Evolutionary conservation across 371 early-diverging fungal species (phyloP), one percentile per base, ranked within the genome.

Genomic region (Haplosporangium sp.): DNA sequence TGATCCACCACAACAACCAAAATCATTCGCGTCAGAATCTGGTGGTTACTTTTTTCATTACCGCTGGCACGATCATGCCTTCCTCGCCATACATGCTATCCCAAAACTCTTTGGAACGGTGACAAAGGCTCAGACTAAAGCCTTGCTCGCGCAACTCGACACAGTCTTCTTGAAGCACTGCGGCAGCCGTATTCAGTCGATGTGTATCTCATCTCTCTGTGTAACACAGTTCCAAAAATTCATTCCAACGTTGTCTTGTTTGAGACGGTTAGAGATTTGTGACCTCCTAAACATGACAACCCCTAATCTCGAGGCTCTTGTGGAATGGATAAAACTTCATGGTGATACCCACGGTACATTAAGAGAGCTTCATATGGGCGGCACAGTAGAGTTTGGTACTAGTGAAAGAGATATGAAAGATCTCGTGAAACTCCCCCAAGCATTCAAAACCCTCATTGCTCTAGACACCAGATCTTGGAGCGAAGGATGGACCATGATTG

Each of bases 311-410:
- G 60, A 58, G 0, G 65, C 40, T 2, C 59, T 81, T n/a, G 69
- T 75, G 15, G 69, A 72, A 10, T 81, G 82, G 75, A 69, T 81
- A 72, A 55, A 39, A 20, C 34, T 15, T 2, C 82, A 81, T 44
- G 59, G 75, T 61, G 35, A 50, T 27, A 57, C 45, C 4, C 71
- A 71, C 45, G 82, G 82, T 0, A 75, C 76, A 15, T 53, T 81
- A 2, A 59, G 76, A 61, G 76, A 81, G 59, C 62, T 81, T 10
- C 61, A 61, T 44, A 57, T 81, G 11, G 82, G 82, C 1, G 82
- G 76, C 8, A 10, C 42, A 8, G 55, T 69, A 3, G 76, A 67
- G 13, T 58, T 27, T 35, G 65, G 62, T n/a, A 59, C 61, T 15
- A 59, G 63, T 27, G 37, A 10, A 10, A 62, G 53, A 34, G 17